Percentiles rank a stretch among this genome's conserved stretches.
Conservation (phyloP, 1,284 basidiomycete genomes). For the Termitomyces sp. region DNA sequence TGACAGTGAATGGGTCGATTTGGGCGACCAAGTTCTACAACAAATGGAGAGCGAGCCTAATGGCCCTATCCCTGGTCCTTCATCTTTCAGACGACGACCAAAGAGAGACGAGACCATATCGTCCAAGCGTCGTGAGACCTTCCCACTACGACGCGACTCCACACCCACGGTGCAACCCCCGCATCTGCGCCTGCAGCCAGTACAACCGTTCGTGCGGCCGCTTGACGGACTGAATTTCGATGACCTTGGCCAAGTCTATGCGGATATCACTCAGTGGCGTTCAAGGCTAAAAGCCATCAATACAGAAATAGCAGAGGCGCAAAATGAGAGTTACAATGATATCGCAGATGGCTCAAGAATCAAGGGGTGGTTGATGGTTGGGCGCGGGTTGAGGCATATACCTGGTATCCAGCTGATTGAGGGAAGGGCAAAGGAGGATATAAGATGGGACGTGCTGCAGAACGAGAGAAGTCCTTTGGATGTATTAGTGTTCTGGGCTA, state of each 20-base stretch:
- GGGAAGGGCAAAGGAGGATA: constrained; percentile 74
- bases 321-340: constrained; percentile 59
- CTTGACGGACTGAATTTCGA: constrained; percentile 62
- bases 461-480: constrained; percentile 43
- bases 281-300: constrained; percentile 69
- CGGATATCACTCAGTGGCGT: constrained; percentile 64
- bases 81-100: constrained; percentile 28
- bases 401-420: constrained; percentile 65
- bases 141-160: constrained; percentile 47
- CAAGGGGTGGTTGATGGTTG: constrained; percentile 75
- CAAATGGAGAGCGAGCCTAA: constrained; percentile 35
- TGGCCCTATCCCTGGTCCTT: constrained; percentile 29
- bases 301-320: constrained; percentile 58
- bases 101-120: constrained; percentile 30
- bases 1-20: constrained; percentile 52
- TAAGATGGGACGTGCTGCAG: constrained; percentile 74
- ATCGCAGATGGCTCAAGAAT: constrained; percentile 64
- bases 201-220: constrained; percentile 67
- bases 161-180: constrained; percentile 45
- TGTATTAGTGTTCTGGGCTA: constrained; percentile 47
- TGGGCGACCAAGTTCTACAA: constrained; percentile 31
- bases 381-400: constrained; percentile 60
- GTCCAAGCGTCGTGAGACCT: constrained; percentile 52
- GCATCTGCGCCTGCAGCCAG: constrained; percentile 62
- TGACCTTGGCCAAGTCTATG: constrained; percentile 58